These are phyloP conservation scores for Gossypium australe DNA, from an alignment of 345 rosid genomes.

Conservation along the genomic window DNA sequence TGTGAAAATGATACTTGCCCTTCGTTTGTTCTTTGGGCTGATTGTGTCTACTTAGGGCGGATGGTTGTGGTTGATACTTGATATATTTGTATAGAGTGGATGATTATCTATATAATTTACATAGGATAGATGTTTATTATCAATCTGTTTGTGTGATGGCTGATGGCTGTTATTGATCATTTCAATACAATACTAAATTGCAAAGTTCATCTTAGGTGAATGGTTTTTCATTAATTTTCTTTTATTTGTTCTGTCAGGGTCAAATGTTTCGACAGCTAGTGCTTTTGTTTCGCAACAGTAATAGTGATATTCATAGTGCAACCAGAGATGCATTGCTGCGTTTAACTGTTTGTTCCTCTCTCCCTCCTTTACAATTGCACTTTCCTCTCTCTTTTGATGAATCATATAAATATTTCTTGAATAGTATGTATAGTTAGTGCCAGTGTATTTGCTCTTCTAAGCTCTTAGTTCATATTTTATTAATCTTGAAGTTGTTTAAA, in stretches of 20 bases:
- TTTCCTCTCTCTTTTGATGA: not conserved
- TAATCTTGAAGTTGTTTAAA: not conserved
- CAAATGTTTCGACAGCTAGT: conserved; percentile 56
- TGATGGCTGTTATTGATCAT: not conserved
- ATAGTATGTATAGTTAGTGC: not conserved
- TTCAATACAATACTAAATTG: not conserved
- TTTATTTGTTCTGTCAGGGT: conserved; percentile 44
- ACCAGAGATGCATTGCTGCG: conserved; percentile 69
- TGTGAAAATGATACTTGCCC: not conserved
- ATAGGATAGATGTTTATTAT: not conserved
- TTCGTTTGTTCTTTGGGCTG: not conserved
- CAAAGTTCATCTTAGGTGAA: not conserved
- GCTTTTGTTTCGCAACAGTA: conserved; percentile 41
- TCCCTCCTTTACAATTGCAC: not conserved
- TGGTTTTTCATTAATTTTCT: not conserved
- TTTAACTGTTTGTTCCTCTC: conserved; percentile 52
- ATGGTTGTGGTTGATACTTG: not conserved
- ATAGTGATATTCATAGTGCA: conserved; percentile 59
- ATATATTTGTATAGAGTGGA: not conserved
- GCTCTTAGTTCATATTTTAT: not conserved
- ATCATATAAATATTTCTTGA: not conserved
- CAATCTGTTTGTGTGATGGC: not conserved
- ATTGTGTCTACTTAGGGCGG: not conserved
- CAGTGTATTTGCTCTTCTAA: not conserved
- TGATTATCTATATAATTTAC: not conserved